Evolutionary conservation across 2,329 filamentous ascomycete species (phyloP), one percentile per base, ranked within the genome.

Genomic region (Penicillium aurantiogriseum): DNA sequence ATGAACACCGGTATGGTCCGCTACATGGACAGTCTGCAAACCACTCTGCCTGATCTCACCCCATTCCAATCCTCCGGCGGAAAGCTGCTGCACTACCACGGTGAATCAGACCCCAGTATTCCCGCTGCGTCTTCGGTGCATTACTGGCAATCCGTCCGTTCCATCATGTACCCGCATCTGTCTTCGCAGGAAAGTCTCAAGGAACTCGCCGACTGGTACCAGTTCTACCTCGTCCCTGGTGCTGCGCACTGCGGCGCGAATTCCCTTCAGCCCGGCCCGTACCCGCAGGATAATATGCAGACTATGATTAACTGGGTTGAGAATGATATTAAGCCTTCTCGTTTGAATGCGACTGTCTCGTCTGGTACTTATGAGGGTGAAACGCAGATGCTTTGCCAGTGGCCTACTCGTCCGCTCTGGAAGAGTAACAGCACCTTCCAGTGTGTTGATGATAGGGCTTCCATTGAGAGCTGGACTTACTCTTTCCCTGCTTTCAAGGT

Each of bases 81-180:
- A 51, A 86, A 86, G 69, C 69, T 86, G 4, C 71, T 86, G 11
- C 82, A 85, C 68, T 84, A 79, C 73, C 83, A 86, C 69, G 83
- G 83, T 51, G 82, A 85, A 69, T 80, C 79, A 0, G 84, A 85
- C 67, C 69, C 75, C 15, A 78, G 75, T 7, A 74, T 86, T 58
- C 83, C 83, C 1, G 68, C 83, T 1, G 81, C 75, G 5, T 83
- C 81, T 0, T 84, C 81, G 0, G 77, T 84, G 1, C 81, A 78
- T 64, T 86, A 85, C 74, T 80, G 77, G 70, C 75, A 85, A 53
- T 79, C 81, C 3, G 83, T 85, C 36, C 78, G 79, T 39, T 64
- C 63, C 4, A 73, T 79, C 69, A 82, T 84, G 80, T 81, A 81
- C 66, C 72, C 77, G 3, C 60, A 74, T 21, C 39, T 76, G 5